These are phyloP conservation scores for Pseudonitzschia multiseries DNA, from an alignment of 108 stramenopile genomes.

Conservation along the genomic window DNA sequence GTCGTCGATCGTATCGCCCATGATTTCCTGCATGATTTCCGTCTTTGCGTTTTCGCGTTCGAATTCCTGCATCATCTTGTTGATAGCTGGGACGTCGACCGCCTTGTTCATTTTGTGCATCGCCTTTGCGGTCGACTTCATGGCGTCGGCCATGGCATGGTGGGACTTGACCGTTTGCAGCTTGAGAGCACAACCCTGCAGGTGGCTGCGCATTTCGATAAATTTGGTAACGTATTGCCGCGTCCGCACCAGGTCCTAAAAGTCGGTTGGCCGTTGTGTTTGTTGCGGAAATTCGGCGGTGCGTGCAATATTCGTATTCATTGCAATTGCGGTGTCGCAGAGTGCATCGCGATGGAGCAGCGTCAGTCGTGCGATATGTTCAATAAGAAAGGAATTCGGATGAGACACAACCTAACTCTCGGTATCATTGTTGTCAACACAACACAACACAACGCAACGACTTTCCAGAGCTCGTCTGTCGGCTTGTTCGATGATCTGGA, in stretches of 20 bases:
- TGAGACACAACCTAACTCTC: too few relatives aligned
- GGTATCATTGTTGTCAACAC: too few relatives aligned
- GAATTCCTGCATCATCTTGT: constrained; percentile 98
- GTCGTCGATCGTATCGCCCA: constrained; percentile 96
- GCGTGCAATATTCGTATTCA: too few relatives aligned
- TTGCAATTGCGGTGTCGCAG: too few relatives aligned
- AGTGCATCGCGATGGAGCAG: too few relatives aligned
- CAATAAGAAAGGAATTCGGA: too few relatives aligned
- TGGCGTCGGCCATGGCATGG: constrained; percentile 94
- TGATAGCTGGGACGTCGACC: constrained; percentile 88
- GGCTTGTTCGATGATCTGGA: too few relatives aligned
- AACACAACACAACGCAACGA: too few relatives aligned
- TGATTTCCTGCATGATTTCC: constrained; percentile 96
- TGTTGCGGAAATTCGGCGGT: too few relatives aligned
- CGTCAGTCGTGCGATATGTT: too few relatives aligned
- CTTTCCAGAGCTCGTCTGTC: too few relatives aligned
- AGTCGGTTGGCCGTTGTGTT: too few relatives aligned
- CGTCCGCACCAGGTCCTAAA: constrained; percentile 88
- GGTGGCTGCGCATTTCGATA: constrained; percentile 94
- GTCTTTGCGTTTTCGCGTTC: constrained; percentile 92
- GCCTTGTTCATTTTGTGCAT: constrained; percentile 95
- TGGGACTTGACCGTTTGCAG: constrained; percentile 94
- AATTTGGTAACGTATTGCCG: constrained; percentile 92
- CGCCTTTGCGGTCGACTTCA: constrained; percentile 87
- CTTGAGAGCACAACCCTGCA: constrained; percentile 92